Base-by-base conservation (phyloP, 2,329 filamentous ascomycete species). In the Neocucurbitaria cava region DNA sequence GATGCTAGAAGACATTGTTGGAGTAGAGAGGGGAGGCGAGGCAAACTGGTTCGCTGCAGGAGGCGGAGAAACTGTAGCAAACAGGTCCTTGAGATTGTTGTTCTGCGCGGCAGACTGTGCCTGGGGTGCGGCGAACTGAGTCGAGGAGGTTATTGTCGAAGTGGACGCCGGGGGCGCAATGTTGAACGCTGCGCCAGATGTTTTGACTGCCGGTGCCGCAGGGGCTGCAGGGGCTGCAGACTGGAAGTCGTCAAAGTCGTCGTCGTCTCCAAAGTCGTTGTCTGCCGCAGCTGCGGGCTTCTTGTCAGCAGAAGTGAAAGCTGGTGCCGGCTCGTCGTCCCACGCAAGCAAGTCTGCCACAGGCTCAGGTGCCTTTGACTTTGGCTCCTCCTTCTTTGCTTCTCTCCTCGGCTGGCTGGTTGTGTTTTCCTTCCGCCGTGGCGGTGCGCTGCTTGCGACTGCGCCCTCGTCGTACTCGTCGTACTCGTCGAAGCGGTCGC, bases 161-260 rank as follows among this genome's bases (percentile, higher is more conserved):
- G 76, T 77, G 63, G 66, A 82, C 64, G 66, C 85, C 52, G 69
- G 83, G 66, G 79, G 77, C 68, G 70, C 79, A 64, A 80, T 73
- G 39, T 71, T 73, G 59, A 72, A 71, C 9, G 60, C 54, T n/a
- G 66, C 43, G 6, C 58, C 56, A 2, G 94, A 91, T 13, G 61
- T 94, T 76, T 96, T 91, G 23, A 57, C 50, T 17, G 61, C 79
- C 61, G 59, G 73, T 61, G 65, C 74, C 64, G 66, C 60, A 20
- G 76, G 63, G 33, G 76, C 78, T 78, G 78, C 79, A 10, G 79
- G 77, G 6, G 80, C 77, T 13, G 94, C 94, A 18, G 92, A 96
- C 76, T 96, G 92, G 82, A 98, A 98, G 72, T 99, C 95, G 72
- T 98, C 95, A 70, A 98, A 98, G 60, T 97, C 95, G 64, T 96